Evolutionary conservation across 108 stramenopile species (phyloP).

Genomic region (Cyclotella cryptica): DNA sequence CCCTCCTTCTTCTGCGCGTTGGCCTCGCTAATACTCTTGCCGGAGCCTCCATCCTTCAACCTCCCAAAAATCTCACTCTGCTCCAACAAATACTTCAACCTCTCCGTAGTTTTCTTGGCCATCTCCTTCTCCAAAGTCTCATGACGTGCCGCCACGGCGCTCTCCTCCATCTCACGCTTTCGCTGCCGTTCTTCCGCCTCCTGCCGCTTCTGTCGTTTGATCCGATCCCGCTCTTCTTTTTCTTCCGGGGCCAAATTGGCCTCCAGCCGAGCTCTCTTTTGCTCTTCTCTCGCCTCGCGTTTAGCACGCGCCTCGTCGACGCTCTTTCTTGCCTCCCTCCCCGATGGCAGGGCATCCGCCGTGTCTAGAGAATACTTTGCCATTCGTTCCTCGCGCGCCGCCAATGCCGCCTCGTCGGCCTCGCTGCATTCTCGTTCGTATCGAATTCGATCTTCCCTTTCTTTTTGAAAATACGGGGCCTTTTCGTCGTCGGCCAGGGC

Average conservation of each 20-base stretch:
- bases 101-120: conserved; percentile 68
- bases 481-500: conserved; percentile 48
- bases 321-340: conserved; percentile 64
- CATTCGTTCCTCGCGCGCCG: conserved; percentile 63
- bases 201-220: conserved; percentile 56
- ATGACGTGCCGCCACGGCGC: conserved; percentile 64
- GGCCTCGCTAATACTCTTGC: conserved; percentile 50
- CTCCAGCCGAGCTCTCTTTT: conserved; percentile 57
- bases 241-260: conserved; percentile 55
- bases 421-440: conserved; percentile 73
- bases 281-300: conserved; percentile 46
- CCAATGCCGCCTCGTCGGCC: conserved; percentile 68
- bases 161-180: conserved; percentile 64
- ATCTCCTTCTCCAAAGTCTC: conserved; percentile 80
- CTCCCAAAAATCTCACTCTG: conserved; percentile 97
- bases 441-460: conserved; percentile 72
- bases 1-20: conserved; percentile 48
- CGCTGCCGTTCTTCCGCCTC: conserved; percentile 73
- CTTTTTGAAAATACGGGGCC: conserved; percentile 63
- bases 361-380: conserved; percentile 28
- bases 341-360: conserved; percentile 41
- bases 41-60: conserved; percentile 51
- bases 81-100: conserved; percentile 94
- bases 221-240: conserved; percentile 53
- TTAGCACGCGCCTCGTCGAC: conserved; percentile 58